These are phyloP conservation scores for Diphasiastrum complanatum DNA, from an alignment of 83 land plant genomes.

Conservation along the genomic window DNA sequence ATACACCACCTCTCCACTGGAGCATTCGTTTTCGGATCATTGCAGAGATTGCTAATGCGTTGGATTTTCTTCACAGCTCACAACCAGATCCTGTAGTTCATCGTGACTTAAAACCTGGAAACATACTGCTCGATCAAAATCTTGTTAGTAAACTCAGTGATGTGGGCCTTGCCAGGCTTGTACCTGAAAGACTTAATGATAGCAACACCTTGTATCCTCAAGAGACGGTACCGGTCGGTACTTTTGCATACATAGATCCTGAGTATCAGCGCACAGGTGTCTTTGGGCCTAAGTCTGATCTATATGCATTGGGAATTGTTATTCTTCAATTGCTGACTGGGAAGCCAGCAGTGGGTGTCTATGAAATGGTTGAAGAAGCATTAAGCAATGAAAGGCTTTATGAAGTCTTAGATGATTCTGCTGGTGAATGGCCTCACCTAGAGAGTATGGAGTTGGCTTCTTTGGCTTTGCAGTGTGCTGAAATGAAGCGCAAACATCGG, in stretches of 20 bases:
- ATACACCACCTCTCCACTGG: neutral
- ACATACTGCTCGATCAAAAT: constrained; percentile 53
- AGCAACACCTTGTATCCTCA: constrained; percentile 23
- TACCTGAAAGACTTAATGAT: constrained; percentile 19
- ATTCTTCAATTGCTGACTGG: constrained; percentile 15
- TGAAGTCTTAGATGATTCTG: constrained; percentile 3
- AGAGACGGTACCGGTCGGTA: constrained; percentile 47
- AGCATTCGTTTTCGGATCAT: neutral
- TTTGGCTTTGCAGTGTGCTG: constrained; percentile 9
- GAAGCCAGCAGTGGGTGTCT: constrained; percentile 1
- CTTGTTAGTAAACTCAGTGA: constrained; percentile 61
- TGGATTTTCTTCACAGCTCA: neutral
- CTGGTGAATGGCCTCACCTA: constrained; percentile 11
- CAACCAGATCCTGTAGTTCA: neutral
- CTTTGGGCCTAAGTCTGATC: constrained; percentile 25
- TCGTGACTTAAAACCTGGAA: constrained; percentile 60
- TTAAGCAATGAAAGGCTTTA: neutral
- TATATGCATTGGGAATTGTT: constrained; percentile 13
- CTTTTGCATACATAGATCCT: constrained; percentile 60
- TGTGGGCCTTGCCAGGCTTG: constrained; percentile 47
- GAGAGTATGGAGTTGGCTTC: constrained; percentile 4
- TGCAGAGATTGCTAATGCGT: neutral
- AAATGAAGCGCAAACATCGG: neutral
- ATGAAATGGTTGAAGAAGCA: constrained; percentile 1
- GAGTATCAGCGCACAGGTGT: constrained; percentile 55